A percentile compares a stretch with the other conserved stretches of the same genome.
Evolutionary conservation across 352 stramenopile genomes (phyloP).

Genomic region (Pythium folliculosum): DNA sequence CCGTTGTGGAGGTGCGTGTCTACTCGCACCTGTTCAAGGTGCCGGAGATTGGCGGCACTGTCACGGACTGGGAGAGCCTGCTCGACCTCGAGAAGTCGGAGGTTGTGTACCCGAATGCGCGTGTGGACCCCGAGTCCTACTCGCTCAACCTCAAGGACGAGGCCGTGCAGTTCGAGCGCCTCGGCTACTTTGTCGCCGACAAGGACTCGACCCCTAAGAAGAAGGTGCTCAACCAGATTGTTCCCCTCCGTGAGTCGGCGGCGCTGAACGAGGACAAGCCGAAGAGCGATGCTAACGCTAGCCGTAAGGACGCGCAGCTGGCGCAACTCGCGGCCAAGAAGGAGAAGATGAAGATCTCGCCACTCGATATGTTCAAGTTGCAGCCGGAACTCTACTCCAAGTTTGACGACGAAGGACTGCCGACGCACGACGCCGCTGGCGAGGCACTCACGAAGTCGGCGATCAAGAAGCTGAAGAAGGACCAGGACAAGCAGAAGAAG

Average conservation of each 20-base stretch:
- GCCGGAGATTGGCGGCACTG: slow-evolving; percentile 62
- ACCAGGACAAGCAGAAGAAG: slow-evolving; percentile 89
- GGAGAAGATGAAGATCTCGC: slow-evolving; percentile 91
- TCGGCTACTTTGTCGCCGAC: slow-evolving; percentile 98
- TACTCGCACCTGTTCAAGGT: slow-evolving; percentile 98
- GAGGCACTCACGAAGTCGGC: slow-evolving; percentile 73
- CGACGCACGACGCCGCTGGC: slow-evolving; percentile 71
- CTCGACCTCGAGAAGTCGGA: slow-evolving; percentile 88
- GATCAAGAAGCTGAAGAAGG: slow-evolving; percentile 89
- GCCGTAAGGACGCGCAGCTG: slow-evolving; percentile 84
- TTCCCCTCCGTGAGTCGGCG: slow-evolving; percentile 91
- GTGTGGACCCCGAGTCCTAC: slow-evolving; percentile 84
- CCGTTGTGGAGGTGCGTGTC: slow-evolving; percentile 90
- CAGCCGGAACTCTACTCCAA: slow-evolving; percentile 69
- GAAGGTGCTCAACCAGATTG: slow-evolving; percentile 97
- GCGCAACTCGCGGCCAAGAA: slow-evolving; percentile 90
- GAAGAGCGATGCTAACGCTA: slow-evolving; percentile 45
- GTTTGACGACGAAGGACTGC: slow-evolving; percentile 70
- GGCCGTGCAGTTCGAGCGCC: slow-evolving; percentile 96
- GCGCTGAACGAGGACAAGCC: slow-evolving; percentile 51
- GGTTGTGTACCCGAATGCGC: slow-evolving; percentile 81
- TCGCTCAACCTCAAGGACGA: slow-evolving; percentile 51
- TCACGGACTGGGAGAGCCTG: slow-evolving; percentile 77
- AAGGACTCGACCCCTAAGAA: slow-evolving; percentile 90
- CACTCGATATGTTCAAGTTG: slow-evolving; percentile 79